These are phyloP conservation scores for Ramaria sp. DNA, from an alignment of 768 basidiomycete species.

Conservation along the genomic window DNA sequence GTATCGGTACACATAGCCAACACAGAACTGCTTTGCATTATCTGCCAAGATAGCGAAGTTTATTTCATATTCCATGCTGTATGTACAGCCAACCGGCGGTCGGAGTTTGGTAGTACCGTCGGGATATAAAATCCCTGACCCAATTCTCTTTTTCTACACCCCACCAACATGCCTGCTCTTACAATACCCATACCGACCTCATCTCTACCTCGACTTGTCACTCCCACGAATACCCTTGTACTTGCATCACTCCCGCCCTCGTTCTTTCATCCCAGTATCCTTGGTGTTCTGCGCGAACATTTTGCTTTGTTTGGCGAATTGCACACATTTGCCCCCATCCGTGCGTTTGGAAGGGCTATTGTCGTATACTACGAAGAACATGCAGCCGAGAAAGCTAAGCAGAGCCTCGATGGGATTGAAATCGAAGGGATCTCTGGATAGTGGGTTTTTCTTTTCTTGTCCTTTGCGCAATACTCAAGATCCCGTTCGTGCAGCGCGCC, in stretches of 20 bases:
- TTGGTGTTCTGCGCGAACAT: slow-evolving; percentile 55
- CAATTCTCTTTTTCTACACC: not conserved
- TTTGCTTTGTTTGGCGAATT: slow-evolving; percentile 73
- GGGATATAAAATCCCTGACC: not conserved
- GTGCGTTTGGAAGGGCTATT: slow-evolving; percentile 71
- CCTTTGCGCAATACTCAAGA: not conserved
- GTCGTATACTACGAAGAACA: slow-evolving; percentile 62
- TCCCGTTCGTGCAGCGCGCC: slow-evolving; percentile 27
- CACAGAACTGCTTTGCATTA: not conserved
- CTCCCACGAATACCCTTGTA: slow-evolving; percentile 71
- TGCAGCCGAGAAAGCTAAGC: slow-evolving; percentile 58
- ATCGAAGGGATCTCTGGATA: slow-evolving; percentile 39
- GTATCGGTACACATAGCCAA: not conserved
- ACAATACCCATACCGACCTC: slow-evolving; percentile 8
- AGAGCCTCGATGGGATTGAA: slow-evolving; percentile 49
- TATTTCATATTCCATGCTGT: not conserved
- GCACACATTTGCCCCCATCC: slow-evolving; percentile 85
- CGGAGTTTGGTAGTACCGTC: not conserved
- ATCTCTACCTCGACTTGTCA: slow-evolving; percentile 9
- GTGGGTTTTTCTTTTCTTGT: slow-evolving; percentile 26
- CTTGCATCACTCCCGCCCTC: slow-evolving; percentile 65
- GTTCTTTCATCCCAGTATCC: slow-evolving; percentile 65
- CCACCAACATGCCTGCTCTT: not conserved
- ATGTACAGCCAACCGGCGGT: not conserved
- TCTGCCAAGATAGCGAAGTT: no score